These are phyloP conservation scores for Myxozyma melibiosi DNA, from an alignment of 805 yeast genomes.

Conservation along the genomic window DNA sequence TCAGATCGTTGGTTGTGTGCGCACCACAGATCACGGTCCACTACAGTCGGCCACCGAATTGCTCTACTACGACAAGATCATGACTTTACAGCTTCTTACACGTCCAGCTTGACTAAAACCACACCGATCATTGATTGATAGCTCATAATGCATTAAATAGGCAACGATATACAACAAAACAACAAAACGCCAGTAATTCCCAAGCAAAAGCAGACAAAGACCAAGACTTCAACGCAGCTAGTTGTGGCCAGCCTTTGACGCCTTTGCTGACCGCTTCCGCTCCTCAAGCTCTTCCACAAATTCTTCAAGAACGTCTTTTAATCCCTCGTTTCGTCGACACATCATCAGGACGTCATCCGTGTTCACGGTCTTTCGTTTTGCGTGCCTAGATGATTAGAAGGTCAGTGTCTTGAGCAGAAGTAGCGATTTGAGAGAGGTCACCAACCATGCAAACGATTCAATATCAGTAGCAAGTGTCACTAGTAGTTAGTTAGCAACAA, in stretches of 20 bases:
- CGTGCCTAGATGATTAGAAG: conserved; percentile 35
- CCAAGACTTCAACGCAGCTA: not conserved
- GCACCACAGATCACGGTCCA: no score
- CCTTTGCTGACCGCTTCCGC: conserved; percentile 9
- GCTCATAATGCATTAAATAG: no score
- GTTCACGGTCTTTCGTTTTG: conserved; percentile 37
- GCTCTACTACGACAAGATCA: no score
- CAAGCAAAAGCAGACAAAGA: not conserved
- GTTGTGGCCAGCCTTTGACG: conserved; percentile 1
- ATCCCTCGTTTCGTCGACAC: conserved; percentile 40
- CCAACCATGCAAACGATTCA: conserved; percentile 41
- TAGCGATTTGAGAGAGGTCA: not conserved
- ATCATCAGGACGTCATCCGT: conserved; percentile 40
- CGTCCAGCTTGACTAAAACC: no score
- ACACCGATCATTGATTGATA: no score
- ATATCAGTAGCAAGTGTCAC: conserved; percentile 38
- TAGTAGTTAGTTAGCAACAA: conserved; percentile 9
- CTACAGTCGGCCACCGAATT: no score
- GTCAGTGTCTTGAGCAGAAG: not conserved
- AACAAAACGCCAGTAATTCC: not conserved
- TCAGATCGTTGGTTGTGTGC: no score
- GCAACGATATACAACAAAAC: no score
- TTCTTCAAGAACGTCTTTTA: conserved; percentile 35
- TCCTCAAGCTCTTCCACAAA: conserved; percentile 23
- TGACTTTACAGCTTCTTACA: no score